A percentile compares a stretch with the other conserved stretches of the same genome.
Conservation (phyloP, 106 monocot species). For the Dendrobium chrysotoxum region DNA sequence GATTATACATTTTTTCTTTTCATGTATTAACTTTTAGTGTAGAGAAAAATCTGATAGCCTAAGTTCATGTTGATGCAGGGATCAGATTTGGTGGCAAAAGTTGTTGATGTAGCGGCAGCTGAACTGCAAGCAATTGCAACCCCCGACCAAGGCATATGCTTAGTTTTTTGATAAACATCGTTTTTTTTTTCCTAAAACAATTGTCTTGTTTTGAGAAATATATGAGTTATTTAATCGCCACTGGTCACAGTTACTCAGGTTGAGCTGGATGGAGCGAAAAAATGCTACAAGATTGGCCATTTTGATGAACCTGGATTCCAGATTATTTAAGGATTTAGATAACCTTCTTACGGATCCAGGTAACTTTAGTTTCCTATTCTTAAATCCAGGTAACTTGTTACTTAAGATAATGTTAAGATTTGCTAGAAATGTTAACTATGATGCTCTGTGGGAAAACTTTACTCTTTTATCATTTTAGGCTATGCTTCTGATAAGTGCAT, state of each 20-base stretch:
- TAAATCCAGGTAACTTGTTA: no score
- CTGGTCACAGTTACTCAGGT: slow-evolving; percentile 51
- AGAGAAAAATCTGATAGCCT: neutral
- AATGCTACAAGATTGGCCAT: slow-evolving; percentile 79
- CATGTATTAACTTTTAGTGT: neutral
- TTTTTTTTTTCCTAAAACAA: no score
- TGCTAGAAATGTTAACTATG: no score
- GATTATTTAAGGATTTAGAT: slow-evolving; percentile 33
- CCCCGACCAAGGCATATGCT: slow-evolving; percentile 55
- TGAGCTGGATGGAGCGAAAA: slow-evolving; percentile 73
- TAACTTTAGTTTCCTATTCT: no score
- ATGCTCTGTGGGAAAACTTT: no score
- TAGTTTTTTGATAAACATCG: neutral
- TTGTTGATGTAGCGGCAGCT: slow-evolving; percentile 45
- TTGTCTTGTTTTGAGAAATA: neutral
- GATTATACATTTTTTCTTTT: neutral
- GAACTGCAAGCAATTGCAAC: slow-evolving; percentile 69
- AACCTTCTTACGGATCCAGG: neutral
- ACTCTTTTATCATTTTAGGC: no score
- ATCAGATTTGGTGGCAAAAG: slow-evolving; percentile 66
- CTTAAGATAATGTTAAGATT: no score
- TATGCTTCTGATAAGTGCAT: no score
- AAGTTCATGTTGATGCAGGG: slow-evolving; percentile 31
- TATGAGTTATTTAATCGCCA: neutral
- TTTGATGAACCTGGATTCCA: slow-evolving; percentile 72